Evolutionary conservation across 2,329 filamentous ascomycete genomes (phyloP).

Genomic region (Claviceps lovelessii): DNA sequence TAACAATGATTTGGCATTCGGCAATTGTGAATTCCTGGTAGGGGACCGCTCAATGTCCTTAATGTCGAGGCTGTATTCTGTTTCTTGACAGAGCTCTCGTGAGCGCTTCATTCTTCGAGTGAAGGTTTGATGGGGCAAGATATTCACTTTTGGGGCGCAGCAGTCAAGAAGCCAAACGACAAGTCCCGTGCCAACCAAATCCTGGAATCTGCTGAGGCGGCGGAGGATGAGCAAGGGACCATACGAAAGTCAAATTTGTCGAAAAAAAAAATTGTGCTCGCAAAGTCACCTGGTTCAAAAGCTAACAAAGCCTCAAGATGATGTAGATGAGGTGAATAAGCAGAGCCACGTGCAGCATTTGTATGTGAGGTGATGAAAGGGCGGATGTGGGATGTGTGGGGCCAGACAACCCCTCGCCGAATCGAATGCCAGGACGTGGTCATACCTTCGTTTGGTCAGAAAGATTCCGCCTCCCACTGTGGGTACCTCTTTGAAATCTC

Average conservation of each 20-base stretch:
- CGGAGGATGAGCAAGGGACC: background rate
- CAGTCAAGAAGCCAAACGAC: background rate
- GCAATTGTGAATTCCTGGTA: slow-evolving; percentile 8
- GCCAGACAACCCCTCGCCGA: background rate
- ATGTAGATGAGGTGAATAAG: background rate
- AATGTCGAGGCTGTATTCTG: slow-evolving; percentile 16
- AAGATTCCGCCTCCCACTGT: too few relatives aligned
- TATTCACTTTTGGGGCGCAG: slow-evolving; percentile 5
- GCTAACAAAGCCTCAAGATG: background rate
- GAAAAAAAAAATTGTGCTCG: too few relatives aligned
- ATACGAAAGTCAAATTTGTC: background rate
- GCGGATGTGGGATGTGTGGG: background rate
- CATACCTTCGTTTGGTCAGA: background rate
- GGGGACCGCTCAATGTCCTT: slow-evolving; percentile 7
- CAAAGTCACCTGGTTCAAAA: background rate
- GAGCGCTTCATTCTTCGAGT: slow-evolving; percentile 44
- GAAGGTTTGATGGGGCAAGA: slow-evolving; percentile 1
- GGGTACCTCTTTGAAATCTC: background rate
- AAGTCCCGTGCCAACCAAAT: background rate
- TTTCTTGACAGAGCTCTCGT: slow-evolving; percentile 41
- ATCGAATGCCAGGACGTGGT: background rate
- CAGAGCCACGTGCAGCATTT: background rate
- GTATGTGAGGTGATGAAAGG: background rate
- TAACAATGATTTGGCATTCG: slow-evolving; percentile 41
- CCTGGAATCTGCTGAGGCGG: background rate